Evolutionary conservation across 257 asterid genomes (phyloP).

Genomic region (Ballota nigra): DNA sequence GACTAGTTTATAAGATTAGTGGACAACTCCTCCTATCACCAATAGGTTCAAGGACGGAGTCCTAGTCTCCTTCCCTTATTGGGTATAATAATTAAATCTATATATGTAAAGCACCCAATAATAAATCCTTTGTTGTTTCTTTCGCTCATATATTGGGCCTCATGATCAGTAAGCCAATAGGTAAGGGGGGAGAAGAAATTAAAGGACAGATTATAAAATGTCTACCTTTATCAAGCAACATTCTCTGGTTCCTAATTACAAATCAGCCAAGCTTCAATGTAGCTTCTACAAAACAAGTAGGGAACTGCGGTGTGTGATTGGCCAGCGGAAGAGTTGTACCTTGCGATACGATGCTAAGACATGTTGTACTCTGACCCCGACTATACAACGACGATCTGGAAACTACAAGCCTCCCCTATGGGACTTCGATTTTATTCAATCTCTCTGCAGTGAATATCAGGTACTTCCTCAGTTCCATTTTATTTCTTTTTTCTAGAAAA

Average conservation of each 20-base stretch:
- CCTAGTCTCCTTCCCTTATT: too few species aligned
- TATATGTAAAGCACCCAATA: too few species aligned
- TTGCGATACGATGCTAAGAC: not conserved
- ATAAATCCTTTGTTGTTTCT: too few species aligned
- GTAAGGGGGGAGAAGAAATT: not conserved
- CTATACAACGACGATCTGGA: not conserved
- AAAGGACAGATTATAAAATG: not conserved
- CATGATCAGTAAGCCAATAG: too few species aligned
- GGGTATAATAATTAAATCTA: too few species aligned
- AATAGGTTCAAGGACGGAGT: too few species aligned
- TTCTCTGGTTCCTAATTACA: not conserved
- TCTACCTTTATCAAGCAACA: not conserved
- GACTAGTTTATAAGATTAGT: too few species aligned
- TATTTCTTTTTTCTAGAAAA: not conserved
- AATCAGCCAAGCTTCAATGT: not conserved
- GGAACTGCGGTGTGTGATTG: too few species aligned
- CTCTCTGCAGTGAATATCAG: not conserved
- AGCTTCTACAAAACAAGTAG: not conserved
- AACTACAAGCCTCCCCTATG: constrained; percentile 9
- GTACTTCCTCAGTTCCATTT: not conserved
- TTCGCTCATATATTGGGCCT: too few species aligned
- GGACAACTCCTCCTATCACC: too few species aligned
- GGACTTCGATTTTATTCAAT: constrained; percentile 10
- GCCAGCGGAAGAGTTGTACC: not conserved
- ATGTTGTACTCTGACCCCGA: not conserved